phyloP scores from a whole-genome alignment of 139 green algal genomes.

The Pseudopediastrum boryanum region DNA sequence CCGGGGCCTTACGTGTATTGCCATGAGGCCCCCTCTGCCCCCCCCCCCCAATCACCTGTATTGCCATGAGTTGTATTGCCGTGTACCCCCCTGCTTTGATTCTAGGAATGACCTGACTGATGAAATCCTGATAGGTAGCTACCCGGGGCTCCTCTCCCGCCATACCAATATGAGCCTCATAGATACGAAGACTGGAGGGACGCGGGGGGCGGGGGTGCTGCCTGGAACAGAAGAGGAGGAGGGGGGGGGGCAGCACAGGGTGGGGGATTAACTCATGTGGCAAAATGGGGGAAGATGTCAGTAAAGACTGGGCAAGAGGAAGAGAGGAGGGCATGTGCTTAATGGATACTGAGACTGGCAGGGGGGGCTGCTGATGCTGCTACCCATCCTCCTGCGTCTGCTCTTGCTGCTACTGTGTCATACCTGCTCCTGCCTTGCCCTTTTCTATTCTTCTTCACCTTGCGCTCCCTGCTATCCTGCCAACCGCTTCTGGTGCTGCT shows the following conservation, averaged over 20 bases:
- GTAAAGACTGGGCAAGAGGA: not conserved
- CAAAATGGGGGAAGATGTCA: not conserved
- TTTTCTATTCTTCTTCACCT: too few relatives aligned
- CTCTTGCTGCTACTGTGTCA: too few relatives aligned
- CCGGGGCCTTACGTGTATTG: too few relatives aligned
- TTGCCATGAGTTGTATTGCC: conserved; percentile 90
- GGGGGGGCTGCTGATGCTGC: too few relatives aligned
- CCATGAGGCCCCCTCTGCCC: too few relatives aligned
- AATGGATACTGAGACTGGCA: too few relatives aligned
- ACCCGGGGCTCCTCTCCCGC: conserved; percentile 75
- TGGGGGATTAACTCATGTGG: not conserved
- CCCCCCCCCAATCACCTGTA: conserved; percentile 54
- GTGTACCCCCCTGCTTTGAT: conserved; percentile 89
- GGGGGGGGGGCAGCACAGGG: not conserved
- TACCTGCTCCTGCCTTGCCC: too few relatives aligned
- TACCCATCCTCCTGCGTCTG: too few relatives aligned
- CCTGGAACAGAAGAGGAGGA: conserved; percentile 33
- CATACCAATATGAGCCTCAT: conserved; percentile 99
- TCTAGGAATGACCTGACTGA: conserved; percentile 78
- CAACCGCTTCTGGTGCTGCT: too few relatives aligned
- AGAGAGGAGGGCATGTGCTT: too few relatives aligned
- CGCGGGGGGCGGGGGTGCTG: conserved; percentile 60
- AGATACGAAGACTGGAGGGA: conserved; percentile 80
- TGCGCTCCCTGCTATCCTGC: too few relatives aligned
- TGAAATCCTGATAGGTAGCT: conserved; percentile 87